These are phyloP conservation scores for Xerocomus minutiporus DNA, from an alignment of 1,284 basidiomycete genomes.

Conservation along the genomic window DNA sequence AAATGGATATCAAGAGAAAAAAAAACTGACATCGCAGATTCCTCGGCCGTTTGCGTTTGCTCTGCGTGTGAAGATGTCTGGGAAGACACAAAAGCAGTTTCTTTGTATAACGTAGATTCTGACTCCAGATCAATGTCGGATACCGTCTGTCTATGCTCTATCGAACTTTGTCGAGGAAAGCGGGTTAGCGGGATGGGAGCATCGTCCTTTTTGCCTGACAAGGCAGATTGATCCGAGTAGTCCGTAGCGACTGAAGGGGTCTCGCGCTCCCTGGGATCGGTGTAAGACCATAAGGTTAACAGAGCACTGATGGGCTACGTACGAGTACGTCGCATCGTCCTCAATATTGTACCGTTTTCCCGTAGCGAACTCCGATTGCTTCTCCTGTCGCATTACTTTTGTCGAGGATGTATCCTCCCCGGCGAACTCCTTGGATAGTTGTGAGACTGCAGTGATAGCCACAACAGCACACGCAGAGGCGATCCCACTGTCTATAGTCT, in stretches of 20 bases:
- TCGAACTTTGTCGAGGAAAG: not conserved
- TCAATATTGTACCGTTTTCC: not conserved
- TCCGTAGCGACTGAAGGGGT: not conserved
- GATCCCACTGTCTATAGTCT: not conserved
- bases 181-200: not conserved
- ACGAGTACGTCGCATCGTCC: constrained; percentile 5
- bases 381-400: not conserved
- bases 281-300: not conserved
- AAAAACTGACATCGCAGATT: not conserved
- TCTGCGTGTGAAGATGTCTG: not conserved
- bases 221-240: not conserved
- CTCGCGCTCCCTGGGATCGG: constrained; percentile 3
- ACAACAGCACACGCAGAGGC: not conserved
- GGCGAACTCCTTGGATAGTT: not conserved
- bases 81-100: not conserved
- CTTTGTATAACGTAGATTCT: not conserved
- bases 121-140: not conserved
- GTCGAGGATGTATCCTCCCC: not conserved
- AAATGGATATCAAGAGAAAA: not conserved
- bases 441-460: not conserved
- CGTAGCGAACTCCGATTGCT: not conserved
- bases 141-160: not conserved
- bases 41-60: not conserved
- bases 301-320: not conserved
- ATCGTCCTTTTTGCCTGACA: not conserved